Evolutionary conservation across 352 stramenopile genomes (phyloP).

Genomic region (Achlya hypogyna): DNA sequence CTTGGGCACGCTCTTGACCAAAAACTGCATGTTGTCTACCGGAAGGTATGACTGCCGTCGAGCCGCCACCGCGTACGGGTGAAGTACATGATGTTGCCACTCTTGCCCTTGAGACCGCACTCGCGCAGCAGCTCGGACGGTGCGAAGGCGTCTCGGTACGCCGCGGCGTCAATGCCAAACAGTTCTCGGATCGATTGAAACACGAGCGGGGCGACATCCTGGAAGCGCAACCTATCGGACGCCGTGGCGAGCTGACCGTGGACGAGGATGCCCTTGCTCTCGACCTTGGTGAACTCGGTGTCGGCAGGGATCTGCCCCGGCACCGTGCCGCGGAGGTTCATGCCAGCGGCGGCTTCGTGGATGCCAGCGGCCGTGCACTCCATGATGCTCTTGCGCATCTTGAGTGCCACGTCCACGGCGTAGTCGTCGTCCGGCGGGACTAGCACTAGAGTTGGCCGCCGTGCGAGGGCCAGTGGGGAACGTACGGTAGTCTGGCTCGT

Average conservation of each 20-base stretch:
- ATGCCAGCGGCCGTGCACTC: conserved; percentile 77
- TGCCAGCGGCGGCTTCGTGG: conserved; percentile 21
- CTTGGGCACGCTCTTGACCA: conserved; percentile 83
- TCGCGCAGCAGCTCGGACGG: conserved; percentile 54
- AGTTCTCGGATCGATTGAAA: conserved; percentile 65
- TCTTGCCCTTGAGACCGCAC: conserved; percentile 71
- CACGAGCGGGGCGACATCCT: conserved; percentile 65
- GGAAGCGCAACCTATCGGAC: conserved; percentile 44
- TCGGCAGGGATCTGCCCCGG: conserved; percentile 29
- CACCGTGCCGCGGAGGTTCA: background rate
- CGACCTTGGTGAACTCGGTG: conserved; percentile 56
- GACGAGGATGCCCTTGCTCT: conserved; percentile 61
- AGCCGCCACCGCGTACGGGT: conserved; percentile 56
- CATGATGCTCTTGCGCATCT: conserved; percentile 78
- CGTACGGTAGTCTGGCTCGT: background rate
- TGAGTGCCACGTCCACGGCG: conserved; percentile 54
- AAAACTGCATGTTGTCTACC: conserved; percentile 74
- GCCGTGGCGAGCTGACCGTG: conserved; percentile 42
- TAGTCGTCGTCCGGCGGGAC: background rate
- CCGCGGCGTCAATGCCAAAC: conserved; percentile 60
- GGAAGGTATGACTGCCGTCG: conserved; percentile 14
- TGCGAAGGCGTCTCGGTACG: conserved; percentile 67
- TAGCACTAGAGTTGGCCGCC: background rate
- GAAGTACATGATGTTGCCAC: conserved; percentile 84
- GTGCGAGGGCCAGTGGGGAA: background rate